Evolutionary conservation across 2,329 filamentous ascomycete genomes (phyloP), one percentile per base, ranked within the genome.

Genomic region (Domatiomyces globalis): DNA sequence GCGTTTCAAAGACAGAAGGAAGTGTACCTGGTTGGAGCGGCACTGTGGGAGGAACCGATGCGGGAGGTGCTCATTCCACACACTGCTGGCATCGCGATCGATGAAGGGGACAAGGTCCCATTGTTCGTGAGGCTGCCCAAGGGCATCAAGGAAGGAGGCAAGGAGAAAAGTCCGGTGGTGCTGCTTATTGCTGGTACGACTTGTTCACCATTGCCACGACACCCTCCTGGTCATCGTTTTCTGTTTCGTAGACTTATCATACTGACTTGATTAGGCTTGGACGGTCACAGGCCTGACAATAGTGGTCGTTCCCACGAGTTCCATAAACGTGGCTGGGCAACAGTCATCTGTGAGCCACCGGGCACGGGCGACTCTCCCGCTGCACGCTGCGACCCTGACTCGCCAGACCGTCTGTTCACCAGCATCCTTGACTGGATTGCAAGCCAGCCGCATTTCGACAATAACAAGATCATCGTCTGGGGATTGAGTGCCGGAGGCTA

Each of bases 351-450:
- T 7, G 82, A 85, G 64, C 81, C 83, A 51, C 80, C 79, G 0
- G 80, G 80, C 0, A 83, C 80, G 1, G 81, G 79, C 4, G 81
- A 85, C 62, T 84, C 76, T 53, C 81, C 81, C 0, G 78, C 81
- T 0, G 78, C 81, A 55, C 70, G 78, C 27, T 69, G 71, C 0
- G 82, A 85, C 61, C 75, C 81, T 0, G 63, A 66, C 6, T 73
- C 73, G 1, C 52, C 78, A 0, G 83, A 85, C 60, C 71, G 82
- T 2, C 65, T 84, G 42, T 83, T 79, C 74, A 73, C 73, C 27
- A 80, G 76, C 54, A 66, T 85, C 27, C 65, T 85, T 2, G 73
- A 74, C 33, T 85, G 80, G 75, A 75, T 83, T 71, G 66, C 62
- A 1, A 52, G 62, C 2, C 66, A 76, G 48, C 65, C 69, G 1